Conservation (phyloP, 108 stramenopile genomes). For the Cyclotella sp. region DNA sequence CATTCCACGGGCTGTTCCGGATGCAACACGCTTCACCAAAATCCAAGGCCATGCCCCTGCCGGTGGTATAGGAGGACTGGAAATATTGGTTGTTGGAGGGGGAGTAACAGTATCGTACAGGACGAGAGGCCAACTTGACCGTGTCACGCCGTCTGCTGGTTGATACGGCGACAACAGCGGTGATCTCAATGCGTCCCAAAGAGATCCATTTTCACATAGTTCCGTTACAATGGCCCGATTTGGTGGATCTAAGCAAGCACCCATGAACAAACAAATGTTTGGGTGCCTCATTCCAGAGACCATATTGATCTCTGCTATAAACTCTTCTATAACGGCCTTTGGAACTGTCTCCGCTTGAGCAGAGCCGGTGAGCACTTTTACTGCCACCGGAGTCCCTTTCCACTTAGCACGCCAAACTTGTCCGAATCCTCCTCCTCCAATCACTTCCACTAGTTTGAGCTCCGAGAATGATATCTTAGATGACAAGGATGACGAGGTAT, state of each 20-base stretch:
- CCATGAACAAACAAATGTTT: conserved; percentile 94
- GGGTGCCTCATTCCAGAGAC: conserved; percentile 92
- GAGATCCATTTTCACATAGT: conserved; percentile 81
- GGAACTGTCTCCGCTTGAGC: conserved; percentile 76
- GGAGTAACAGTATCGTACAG: conserved; percentile 57
- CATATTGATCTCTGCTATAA: conserved; percentile 88
- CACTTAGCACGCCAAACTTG: conserved; percentile 88
- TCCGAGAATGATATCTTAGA: conserved; percentile 75
- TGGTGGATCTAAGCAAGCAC: conserved; percentile 89
- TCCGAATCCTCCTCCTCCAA: conserved; percentile 94
- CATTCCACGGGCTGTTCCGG: conserved; percentile 92
- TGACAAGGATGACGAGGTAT: conserved; percentile 71
- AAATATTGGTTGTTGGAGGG: conserved; percentile 41
- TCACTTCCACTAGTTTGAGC: conserved; percentile 71
- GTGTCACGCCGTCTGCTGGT: conserved; percentile 68
- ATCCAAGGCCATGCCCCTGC: conserved; percentile 78
- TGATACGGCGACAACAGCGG: conserved; percentile 69
- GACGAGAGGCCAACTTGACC: conserved; percentile 62
- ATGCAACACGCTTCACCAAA: conserved; percentile 75
- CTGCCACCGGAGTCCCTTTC: conserved; percentile 90
- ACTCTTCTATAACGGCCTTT: conserved; percentile 84
- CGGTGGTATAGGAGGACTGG: conserved; percentile 64
- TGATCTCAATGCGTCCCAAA: conserved; percentile 86
- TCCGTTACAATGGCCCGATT: conserved; percentile 92
- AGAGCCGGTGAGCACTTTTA: conserved; percentile 83